Evolutionary conservation across 2,329 filamentous ascomycete genomes (phyloP), one percentile per base, ranked within the genome.

Genomic region (Canariomyces notabilis): DNA sequence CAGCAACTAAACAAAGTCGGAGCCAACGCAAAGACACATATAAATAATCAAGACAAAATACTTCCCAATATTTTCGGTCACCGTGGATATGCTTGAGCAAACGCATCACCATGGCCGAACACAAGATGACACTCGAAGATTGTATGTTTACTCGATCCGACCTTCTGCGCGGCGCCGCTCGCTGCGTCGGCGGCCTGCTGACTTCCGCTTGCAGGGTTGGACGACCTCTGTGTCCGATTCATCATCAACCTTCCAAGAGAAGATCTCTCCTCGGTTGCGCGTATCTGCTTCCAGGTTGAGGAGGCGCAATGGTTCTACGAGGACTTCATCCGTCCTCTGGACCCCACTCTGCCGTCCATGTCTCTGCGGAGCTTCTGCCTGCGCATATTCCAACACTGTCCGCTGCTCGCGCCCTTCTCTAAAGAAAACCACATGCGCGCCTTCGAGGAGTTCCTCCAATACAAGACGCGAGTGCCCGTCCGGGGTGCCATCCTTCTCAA

Each of bases 281-380:
- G 93, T 63, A 93, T 98, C 69, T 97, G 91, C 70, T 98, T 98
- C 67, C 90, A 97, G 70, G 87, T 98, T 58, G 93, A 98, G 69
- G 94, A 98, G 70, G 93, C 93, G 59, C 94, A 98, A 82, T 98
- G 93, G 93, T 98, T 95, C 70, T 98, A 98, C 79, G 93, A 98
- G 74, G 93, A 98, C 69, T 98, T 98, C 64, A 89, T 98, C 65
- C 87, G 93, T 38, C 90, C 91, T 32, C 75, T 93, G 54, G 87
- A 96, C 67, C 84, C 89, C 42, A 77, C 77, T 32, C 76, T 98
- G 9, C 93, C 93, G 4, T 89, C 86, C 45, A 85, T 97, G 75
- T 81, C 83, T 37, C 77, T 98, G 26, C 83, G 87, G 56, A 82
- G 77, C 42, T 98, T 98, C 68, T 91, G 87, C 59, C 75, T 95